phyloP scores from a whole-genome alignment of 2,329 filamentous ascomycete genomes.

The Cordyceps cateniannulata region DNA sequence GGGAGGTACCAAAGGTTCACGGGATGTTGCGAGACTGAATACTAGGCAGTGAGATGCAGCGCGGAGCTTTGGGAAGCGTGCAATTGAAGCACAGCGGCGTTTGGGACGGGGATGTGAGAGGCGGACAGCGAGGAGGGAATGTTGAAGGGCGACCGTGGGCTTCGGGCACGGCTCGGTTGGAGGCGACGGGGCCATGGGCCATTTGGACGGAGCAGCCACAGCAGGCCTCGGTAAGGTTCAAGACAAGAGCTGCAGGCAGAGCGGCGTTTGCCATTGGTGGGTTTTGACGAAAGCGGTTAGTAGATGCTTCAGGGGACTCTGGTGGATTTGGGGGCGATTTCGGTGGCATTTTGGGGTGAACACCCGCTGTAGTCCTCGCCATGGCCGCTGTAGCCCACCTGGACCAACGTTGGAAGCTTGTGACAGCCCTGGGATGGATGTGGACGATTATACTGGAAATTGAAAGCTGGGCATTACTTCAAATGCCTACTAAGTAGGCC shows the following conservation, averaged over 20 bases:
- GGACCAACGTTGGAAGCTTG: neutral
- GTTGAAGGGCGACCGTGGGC: neutral
- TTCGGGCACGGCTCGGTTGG: slow-evolving; percentile 9
- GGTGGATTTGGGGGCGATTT: neutral
- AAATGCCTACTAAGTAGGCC: too few species aligned
- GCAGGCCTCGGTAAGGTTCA: neutral
- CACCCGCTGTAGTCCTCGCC: neutral
- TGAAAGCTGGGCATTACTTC: too few species aligned
- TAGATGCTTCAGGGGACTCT: neutral
- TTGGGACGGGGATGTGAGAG: neutral
- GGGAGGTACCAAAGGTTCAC: neutral
- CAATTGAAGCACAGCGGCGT: neutral
- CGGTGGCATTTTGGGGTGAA: neutral
- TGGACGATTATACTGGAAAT: too few species aligned
- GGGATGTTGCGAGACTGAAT: neutral
- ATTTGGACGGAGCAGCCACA: neutral
- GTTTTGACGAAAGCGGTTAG: neutral
- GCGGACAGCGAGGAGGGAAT: neutral
- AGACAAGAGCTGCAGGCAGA: too few species aligned
- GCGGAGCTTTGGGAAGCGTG: neutral
- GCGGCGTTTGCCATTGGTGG: neutral
- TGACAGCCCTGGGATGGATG: too few species aligned
- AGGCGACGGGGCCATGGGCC: neutral
- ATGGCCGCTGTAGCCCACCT: neutral
- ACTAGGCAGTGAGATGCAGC: neutral